Conservation (phyloP, 176 grass and related monocot genomes). For the Luzula sylvatica region DNA sequence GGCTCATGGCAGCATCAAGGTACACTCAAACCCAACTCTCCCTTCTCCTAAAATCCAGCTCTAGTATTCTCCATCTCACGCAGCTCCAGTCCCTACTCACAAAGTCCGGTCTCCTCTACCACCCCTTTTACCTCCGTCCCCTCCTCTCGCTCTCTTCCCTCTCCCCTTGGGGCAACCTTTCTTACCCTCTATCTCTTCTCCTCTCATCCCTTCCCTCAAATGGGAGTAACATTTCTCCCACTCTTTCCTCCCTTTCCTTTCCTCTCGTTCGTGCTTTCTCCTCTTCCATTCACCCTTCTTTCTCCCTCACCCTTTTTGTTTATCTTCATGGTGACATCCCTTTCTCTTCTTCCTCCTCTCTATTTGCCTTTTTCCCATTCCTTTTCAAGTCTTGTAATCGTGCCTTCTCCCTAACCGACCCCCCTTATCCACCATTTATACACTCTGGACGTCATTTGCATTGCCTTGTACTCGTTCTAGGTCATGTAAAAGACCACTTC, state of each 20-base stretch:
- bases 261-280: slow-evolving; percentile 20
- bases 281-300: background rate
- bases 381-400: slow-evolving; percentile 64
- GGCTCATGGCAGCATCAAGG: background rate
- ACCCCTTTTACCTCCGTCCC: slow-evolving; percentile 17
- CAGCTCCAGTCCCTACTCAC: slow-evolving; percentile 34
- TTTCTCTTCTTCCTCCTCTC: slow-evolving; percentile 18
- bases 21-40: background rate
- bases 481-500: slow-evolving; percentile 14
- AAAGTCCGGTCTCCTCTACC: slow-evolving; percentile 37
- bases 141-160: slow-evolving; percentile 42
- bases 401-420: slow-evolving; percentile 19
- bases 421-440: background rate
- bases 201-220: slow-evolving; percentile 5
- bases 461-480: slow-evolving; percentile 26
- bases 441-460: slow-evolving; percentile 43
- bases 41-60: background rate
- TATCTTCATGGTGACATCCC: slow-evolving; percentile 31
- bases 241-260: slow-evolving; percentile 42
- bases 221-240: background rate
- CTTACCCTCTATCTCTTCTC: slow-evolving; percentile 38
- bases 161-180: slow-evolving; percentile 26
- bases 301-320: background rate
- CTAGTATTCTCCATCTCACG: background rate
- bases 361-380: slow-evolving; percentile 37